phyloP scores from a whole-genome alignment of 2,329 filamentous ascomycete species.

The Ophiostoma angusticollis region DNA sequence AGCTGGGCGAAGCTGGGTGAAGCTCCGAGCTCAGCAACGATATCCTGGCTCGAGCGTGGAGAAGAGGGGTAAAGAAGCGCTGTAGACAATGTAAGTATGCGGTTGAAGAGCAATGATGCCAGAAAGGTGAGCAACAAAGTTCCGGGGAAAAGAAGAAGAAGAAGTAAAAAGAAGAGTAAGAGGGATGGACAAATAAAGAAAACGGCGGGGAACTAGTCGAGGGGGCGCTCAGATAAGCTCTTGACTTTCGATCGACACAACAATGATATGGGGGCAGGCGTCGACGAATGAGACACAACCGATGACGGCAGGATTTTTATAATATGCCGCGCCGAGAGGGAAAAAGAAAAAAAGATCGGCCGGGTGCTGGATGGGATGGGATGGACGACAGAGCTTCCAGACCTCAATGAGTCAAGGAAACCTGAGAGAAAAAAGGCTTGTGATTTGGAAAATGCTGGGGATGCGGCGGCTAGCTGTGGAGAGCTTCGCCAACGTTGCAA shows the following conservation, averaged over 20 bases:
- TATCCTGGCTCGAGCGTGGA: slow-evolving; percentile 3
- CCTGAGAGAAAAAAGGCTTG: too few species aligned
- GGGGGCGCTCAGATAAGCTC: background rate
- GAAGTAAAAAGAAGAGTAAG: background rate
- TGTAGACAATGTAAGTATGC: background rate
- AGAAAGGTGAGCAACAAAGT: background rate
- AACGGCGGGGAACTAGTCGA: slow-evolving; percentile 3
- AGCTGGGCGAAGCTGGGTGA: background rate
- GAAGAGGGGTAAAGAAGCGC: background rate
- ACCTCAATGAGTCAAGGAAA: background rate
- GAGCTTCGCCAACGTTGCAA: slow-evolving; percentile 3
- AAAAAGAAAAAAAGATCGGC: background rate
- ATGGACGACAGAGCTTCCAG: background rate
- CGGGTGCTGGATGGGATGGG: background rate
- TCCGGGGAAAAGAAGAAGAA: background rate
- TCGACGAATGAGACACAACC: slow-evolving; percentile 5
- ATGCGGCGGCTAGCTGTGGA: slow-evolving; percentile 6
- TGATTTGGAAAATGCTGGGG: background rate
- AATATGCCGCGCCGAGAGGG: background rate
- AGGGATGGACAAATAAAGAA: background rate
- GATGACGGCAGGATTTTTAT: background rate
- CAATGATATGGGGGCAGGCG: background rate
- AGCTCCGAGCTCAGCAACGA: slow-evolving; percentile 10
- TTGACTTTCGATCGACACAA: background rate
- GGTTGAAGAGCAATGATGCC: background rate